Evolutionary conservation across 2,329 filamentous ascomycete genomes (phyloP), one percentile per base, ranked within the genome.

Genomic region (Capronia coronata): DNA sequence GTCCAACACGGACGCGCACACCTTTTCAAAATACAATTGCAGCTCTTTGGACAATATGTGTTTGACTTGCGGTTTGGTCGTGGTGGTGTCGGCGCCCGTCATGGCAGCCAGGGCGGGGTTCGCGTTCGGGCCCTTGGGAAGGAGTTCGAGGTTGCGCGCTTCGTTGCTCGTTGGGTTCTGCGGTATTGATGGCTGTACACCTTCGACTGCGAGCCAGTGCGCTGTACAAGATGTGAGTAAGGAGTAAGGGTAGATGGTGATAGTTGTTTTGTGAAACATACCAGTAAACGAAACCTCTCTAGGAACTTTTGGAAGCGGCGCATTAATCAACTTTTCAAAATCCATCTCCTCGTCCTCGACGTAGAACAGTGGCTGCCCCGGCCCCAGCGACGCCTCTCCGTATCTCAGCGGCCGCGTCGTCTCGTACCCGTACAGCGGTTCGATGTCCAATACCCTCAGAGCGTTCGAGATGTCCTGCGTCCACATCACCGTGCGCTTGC

Each of bases 241-340:
- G 6, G 25, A 10, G 25, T 27, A n/a, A n/a, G n/a, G n/a, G n/a
- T n/a, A n/a, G n/a, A n/a, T n/a, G n/a, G n/a, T n/a, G n/a, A n/a
- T n/a, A n/a, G n/a, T n/a, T n/a, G n/a, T n/a, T n/a, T n/a, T 18
- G 21, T 9, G 9, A 34, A n/a, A 25, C 40, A 49, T 72, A 91
- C 88, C 86, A 34, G 91, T 97, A 64, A 96, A 91, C 54, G 83
- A 87, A 62, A 93, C 85, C 67, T 98, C 93, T 43, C 91, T 78
- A 27, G 93, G 93, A 23, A 98, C 90, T 68, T 94, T 96, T 21
- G 93, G 93, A 59, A 98, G 71, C 3, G 93, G 87, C 57, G 89
- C 89, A 71, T 98, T 98, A 66, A 98, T 96, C 59, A 98, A 75
- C 74, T 97, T 97, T 73, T 98, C 93, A 65, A 98, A 97, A 68